Evolutionary conservation across 495 filamentous ascomycete species (phyloP).

Genomic region (Rusavskia elegans): DNA sequence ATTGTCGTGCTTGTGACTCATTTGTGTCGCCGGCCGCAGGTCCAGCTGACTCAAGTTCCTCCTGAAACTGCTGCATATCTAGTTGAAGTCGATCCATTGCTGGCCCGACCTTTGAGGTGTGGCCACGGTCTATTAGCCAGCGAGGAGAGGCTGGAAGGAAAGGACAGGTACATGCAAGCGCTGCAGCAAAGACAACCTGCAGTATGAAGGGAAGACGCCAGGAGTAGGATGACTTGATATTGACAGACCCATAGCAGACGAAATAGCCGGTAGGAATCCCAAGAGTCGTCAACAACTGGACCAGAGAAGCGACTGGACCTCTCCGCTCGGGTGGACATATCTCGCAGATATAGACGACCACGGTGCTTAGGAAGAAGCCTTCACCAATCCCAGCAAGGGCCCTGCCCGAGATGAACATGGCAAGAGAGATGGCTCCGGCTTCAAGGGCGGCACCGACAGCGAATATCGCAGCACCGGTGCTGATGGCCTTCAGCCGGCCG

Average conservation of each 20-base stretch:
- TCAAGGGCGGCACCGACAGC: slow-evolving; percentile 38
- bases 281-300: slow-evolving; percentile 36
- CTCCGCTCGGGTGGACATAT: slow-evolving; percentile 37
- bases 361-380: slow-evolving; percentile 39
- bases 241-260: slow-evolving; percentile 41
- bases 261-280: slow-evolving; percentile 43
- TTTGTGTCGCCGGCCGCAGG: slow-evolving; percentile 25
- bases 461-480: slow-evolving; percentile 37
- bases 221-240: slow-evolving; percentile 32
- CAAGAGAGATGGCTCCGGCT: slow-evolving; percentile 26
- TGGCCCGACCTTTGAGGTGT: slow-evolving; percentile 19
- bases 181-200: slow-evolving; percentile 18
- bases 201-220: slow-evolving; percentile 36
- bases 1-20: slow-evolving; percentile 35
- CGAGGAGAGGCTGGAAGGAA: slow-evolving; percentile 32
- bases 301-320: slow-evolving; percentile 36
- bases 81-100: slow-evolving; percentile 25
- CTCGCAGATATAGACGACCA: slow-evolving; percentile 46
- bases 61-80: background rate
- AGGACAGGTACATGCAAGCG: slow-evolving; percentile 21
- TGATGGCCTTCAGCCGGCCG: slow-evolving; percentile 36
- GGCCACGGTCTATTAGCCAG: slow-evolving; percentile 29
- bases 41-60: slow-evolving; percentile 21
- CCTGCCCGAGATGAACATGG: slow-evolving; percentile 39
- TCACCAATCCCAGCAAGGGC: slow-evolving; percentile 40